Evolutionary conservation across 1,284 basidiomycete species (phyloP).

Genomic region (Exobasidium rhododendri): DNA sequence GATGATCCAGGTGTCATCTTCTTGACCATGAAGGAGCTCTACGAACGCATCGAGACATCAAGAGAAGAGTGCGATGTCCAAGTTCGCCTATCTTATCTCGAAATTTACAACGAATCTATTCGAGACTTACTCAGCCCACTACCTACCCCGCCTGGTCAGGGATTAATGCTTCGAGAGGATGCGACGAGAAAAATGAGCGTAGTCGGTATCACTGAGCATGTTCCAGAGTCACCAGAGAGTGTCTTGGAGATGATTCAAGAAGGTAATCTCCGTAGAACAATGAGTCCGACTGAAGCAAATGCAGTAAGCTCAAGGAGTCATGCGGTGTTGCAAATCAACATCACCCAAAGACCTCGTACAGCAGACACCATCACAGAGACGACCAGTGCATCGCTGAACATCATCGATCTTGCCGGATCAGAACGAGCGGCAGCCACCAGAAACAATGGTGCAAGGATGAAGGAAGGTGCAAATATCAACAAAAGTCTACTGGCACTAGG

Average conservation of each 20-base stretch:
- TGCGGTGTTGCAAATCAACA: slow-evolving; percentile 53
- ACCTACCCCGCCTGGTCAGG: slow-evolving; percentile 48
- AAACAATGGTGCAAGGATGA: slow-evolving; percentile 54
- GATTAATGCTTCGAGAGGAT: slow-evolving; percentile 50
- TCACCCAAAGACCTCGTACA: slow-evolving; percentile 50
- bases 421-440: slow-evolving; percentile 52
- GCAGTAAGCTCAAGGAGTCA: slow-evolving; percentile 51
- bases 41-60: slow-evolving; percentile 44
- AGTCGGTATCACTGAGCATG: slow-evolving; percentile 53
- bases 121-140: slow-evolving; percentile 47
- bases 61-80: slow-evolving; percentile 45
- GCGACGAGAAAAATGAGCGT: slow-evolving; percentile 51
- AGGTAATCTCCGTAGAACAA: slow-evolving; percentile 50
- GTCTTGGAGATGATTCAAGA: slow-evolving; percentile 52
- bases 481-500: slow-evolving; percentile 53
- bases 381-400: slow-evolving; percentile 52
- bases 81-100: slow-evolving; percentile 51
- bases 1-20: slow-evolving; percentile 53
- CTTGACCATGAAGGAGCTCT: slow-evolving; percentile 53
- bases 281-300: slow-evolving; percentile 53
- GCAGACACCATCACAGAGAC: slow-evolving; percentile 47
- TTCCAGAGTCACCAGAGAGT: slow-evolving; percentile 44
- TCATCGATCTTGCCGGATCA: slow-evolving; percentile 53
- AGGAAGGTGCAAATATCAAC: slow-evolving; percentile 56
- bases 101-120: slow-evolving; percentile 55